Percentiles rank a stretch among this genome's conserved stretches.
These are phyloP conservation scores for Trichoderma hamatum DNA, from an alignment of 2,329 filamentous ascomycete species.

Conservation along the genomic window DNA sequence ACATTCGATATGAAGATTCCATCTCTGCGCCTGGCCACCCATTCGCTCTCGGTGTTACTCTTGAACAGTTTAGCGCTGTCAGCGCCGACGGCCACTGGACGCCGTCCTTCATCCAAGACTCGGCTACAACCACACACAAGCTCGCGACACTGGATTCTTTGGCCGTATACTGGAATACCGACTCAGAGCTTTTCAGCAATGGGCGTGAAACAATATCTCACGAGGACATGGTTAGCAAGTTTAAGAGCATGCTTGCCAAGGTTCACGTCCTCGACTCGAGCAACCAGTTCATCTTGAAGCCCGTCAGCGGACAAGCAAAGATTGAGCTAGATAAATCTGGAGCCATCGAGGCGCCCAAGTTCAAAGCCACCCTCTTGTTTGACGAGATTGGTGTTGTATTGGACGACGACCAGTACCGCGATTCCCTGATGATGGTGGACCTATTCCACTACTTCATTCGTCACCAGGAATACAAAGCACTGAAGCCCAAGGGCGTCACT, in stretches of 20 bases:
- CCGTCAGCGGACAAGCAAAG: conserved; percentile 92
- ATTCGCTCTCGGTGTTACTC: conserved; percentile 87
- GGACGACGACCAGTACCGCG: conserved; percentile 95
- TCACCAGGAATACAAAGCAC: conserved; percentile 94
- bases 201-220: conserved; percentile 75
- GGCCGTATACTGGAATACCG: conserved; percentile 98
- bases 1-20: conserved; percentile 96
- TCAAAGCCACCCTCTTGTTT: conserved; percentile 89
- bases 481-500: conserved; percentile 78
- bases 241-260: conserved; percentile 79
- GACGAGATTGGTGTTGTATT: conserved; percentile 98
- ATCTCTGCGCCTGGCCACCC: conserved; percentile 94
- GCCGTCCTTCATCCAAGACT: conserved; percentile 92
- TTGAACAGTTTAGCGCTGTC: conserved; percentile 95
- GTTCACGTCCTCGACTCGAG: conserved; percentile 59
- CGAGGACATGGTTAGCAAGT: conserved; percentile 73
- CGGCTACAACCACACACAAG: conserved; percentile 83
- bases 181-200: conserved; percentile 79
- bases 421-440: conserved; percentile 97
- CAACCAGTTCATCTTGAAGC: conserved; percentile 94
- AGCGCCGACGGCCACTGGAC: conserved; percentile 95
- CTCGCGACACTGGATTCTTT: conserved; percentile 86
- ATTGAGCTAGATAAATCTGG: conserved; percentile 94
- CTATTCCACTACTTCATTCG: conserved; percentile 98
- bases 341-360: conserved; percentile 74